Base-by-base conservation (phyloP, 148 eudicot species). In the Spergularia marina region DNA sequence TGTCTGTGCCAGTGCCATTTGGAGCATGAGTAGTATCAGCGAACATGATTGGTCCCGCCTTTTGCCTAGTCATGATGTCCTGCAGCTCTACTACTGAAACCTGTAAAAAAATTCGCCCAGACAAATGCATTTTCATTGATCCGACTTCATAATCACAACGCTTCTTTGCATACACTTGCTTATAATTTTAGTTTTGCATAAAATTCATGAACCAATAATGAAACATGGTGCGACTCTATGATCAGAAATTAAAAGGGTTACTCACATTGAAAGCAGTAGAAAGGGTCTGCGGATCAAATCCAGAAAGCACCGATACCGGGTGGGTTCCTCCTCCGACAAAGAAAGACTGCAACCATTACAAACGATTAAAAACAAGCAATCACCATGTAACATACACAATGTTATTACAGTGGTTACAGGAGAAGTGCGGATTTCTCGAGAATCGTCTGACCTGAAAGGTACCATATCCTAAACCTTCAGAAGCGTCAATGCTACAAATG, bases 261-360 rank as follows among this genome's bases (percentile, higher is more conserved):
- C 92, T 89, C 78, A 93, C 98, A 71, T 93, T 93, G 53, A 93
- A 75, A 8, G 98, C 98, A 0, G 89, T 85, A 7, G 96, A 81
- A 47, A 94, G 67, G 0, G 96, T 91, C 49, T 61, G 63, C 40
- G 73, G 82, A 65, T 89, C 96, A 70, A 94, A 94, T 36, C 98
- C 98, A 40, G 96, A 78, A 67, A 94, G 93, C 0, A 91, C 77
- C 0, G 98, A 87, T 0, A 76, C 83, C 12, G 98, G 97, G 77
- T 91, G 21, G 0, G 71, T 57, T 68, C 98, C 98, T 70, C 98
- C 98, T 4, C 93, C 96, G 25, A 94, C 60, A 80, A 80, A 94
- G 97, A 90, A 91, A 73, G 96, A 82, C 97, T 91, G 89, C 85
- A 83, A 41, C 6, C 25, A 25, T 16, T 10, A 72, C 34, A 4